Evolutionary conservation across 2,329 filamentous ascomycete species (phyloP).

Genomic region (Fusarium temperatum): DNA sequence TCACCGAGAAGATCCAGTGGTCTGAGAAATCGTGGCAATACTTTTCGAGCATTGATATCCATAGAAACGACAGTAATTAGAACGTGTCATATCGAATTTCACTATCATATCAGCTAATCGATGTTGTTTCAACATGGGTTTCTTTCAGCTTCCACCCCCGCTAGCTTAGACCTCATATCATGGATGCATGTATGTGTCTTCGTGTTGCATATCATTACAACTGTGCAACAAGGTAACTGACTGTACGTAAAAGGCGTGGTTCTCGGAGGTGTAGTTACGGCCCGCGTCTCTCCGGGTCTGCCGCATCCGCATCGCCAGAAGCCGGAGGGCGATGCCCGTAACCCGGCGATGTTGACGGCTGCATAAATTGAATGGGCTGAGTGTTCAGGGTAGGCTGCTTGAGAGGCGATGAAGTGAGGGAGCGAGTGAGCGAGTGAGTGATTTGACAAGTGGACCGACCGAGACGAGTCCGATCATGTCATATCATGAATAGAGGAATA

Average conservation of each 20-base stretch:
- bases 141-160: conserved; percentile 15
- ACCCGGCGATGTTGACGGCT: conserved; percentile 12
- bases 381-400: not conserved
- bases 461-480: conserved; percentile 26
- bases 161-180: conserved; percentile 23
- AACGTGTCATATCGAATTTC: conserved; percentile 4
- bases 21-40: conserved; percentile 14
- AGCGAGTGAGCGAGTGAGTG: not conserved
- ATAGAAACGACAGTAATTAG: not conserved
- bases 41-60: not conserved
- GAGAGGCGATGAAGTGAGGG: not conserved
- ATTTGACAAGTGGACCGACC: conserved; percentile 6
- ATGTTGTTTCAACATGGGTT: not conserved
- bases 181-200: not conserved
- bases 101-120: conserved; percentile 10
- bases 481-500: not conserved
- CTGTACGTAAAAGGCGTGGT: conserved; percentile 7
- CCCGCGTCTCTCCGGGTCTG: conserved; percentile 28
- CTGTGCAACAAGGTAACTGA: conserved; percentile 12
- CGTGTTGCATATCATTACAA: not conserved
- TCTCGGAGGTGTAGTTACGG: conserved; percentile 10
- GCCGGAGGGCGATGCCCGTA: conserved; percentile 21
- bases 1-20: conserved; percentile 17
- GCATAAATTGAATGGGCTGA: not conserved
- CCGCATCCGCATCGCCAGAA: conserved; percentile 34